Evolutionary conservation across 2,329 filamentous ascomycete genomes (phyloP), one percentile per base, ranked within the genome.

Genomic region (Nothophaeocryptopus gaeumannii): DNA sequence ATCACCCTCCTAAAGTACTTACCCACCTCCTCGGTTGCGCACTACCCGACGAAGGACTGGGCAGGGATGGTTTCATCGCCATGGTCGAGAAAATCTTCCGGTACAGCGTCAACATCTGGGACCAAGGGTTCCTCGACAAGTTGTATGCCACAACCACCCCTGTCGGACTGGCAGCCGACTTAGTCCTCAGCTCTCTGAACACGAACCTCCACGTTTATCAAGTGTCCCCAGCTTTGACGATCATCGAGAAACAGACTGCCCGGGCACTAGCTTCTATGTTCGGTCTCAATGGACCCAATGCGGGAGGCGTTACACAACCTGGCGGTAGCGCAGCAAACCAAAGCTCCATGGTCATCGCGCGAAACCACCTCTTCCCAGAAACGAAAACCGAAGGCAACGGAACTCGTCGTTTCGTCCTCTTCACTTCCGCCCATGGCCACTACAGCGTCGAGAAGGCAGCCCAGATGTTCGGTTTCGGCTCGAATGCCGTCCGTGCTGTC

Each of bases 81-180:
- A 49, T 82, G 2, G 78, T 95, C 39, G 74, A 83, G 58, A 80
- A 83, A 53, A 77, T 96, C 14, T 76, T 97, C 36, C 78, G 81
- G 56, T 90, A 95, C 70, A 93, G 87, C 64, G 92, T 97, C 65
- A 99, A 99, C 72, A 96, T 92, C n/a, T 97, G 91, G 88, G 88
- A 95, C 64, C 91, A 96, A 70, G 92, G 92, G 9, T 99, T 97
- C 71, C 73, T 97, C 64, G 91, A 96, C 72, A 97, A 99, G 73
- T 77, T 97, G 13, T 97, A 96, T 70, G 83, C 87, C n/a, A 86
- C 85, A 57, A 95, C 89, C 34, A 93, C 93, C 65, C 86, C 92
- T 36, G 84, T 92, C 8, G 92, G 92, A 13, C 79, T 97, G 0
- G 83, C 86, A 12, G 86, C 89, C 2, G 93, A 97, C 63, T 75